phyloP scores from a whole-genome alignment of 2,329 filamentous ascomycete genomes.

The Chaetomiaceae sp. region DNA sequence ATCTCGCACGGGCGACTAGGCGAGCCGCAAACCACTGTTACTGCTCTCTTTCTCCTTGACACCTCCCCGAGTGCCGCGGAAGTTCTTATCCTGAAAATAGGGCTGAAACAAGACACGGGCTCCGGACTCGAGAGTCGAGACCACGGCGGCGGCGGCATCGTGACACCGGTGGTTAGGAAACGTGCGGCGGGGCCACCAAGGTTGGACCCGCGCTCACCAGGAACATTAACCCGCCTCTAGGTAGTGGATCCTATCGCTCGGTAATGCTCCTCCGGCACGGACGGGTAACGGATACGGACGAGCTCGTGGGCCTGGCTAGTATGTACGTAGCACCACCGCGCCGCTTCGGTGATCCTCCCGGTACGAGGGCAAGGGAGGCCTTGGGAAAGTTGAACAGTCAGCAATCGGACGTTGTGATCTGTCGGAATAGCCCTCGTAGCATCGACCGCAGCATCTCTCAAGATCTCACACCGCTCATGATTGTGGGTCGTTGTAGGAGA shows the following conservation, averaged over 20 bases:
- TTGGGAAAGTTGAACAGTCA: constrained; percentile 1
- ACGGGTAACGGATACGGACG: background rate
- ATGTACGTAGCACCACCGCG: constrained; percentile 1
- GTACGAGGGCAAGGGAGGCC: background rate
- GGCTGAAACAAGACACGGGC: constrained; percentile 1
- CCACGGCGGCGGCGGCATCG: background rate
- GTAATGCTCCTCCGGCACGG: constrained; percentile 7
- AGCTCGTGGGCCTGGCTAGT: background rate
- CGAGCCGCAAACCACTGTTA: constrained; percentile 9
- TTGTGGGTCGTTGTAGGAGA: background rate
- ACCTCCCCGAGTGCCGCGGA: no score
- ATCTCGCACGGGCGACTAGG: no score
- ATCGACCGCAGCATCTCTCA: background rate
- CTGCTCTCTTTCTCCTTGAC: no score
- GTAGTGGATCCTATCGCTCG: background rate
- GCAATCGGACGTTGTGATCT: constrained; percentile 1
- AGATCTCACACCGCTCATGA: constrained; percentile 5
- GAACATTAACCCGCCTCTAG: background rate
- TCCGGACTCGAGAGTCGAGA: no score
- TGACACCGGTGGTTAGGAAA: background rate
- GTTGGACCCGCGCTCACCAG: constrained; percentile 6
- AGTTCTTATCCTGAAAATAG: constrained; percentile 7
- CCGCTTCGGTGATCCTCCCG: constrained; percentile 8
- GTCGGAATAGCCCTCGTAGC: background rate
- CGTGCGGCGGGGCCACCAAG: constrained; percentile 7